Evolutionary conservation across 257 asterid species (phyloP), one percentile per base, ranked within the genome.

Genomic region (Solanum megistacrolobum): DNA sequence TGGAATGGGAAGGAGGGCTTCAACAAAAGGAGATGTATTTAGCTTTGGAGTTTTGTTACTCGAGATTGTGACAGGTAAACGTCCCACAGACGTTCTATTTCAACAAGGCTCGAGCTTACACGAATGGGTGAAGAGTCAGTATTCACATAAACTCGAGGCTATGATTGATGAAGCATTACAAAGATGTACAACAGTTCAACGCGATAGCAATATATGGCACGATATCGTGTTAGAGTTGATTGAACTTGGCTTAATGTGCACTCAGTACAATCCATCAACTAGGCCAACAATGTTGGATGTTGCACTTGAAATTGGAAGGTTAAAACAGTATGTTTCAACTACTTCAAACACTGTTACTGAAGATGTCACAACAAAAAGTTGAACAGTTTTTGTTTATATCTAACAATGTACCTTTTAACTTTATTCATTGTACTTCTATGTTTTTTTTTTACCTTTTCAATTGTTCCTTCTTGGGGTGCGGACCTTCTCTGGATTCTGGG

Each of bases 1-100:
- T 82, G 99, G 96, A 91, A 95, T 94, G 98, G 99, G 98, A 73
- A 95, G 85, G 86, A 89, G 90, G 55, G 98, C 98, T 21, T 96
- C 99, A 55, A 89, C 95, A 25, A 84, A 94, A 86, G 98, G 98
- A 43, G 98, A 96, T 85, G 98, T 95, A 2, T 95, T 92, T 48
- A 95, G 98, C 87, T 93, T 60, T 7, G 98, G 98, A 6, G 96
- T 95, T 31, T 90, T 96, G 31, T 11, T 96, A 58, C 29, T 95
- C 36, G 99, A 96, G 91, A 95, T 94, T 23, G 88, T 93, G 35
- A 91, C 95, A 8, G 95, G 98, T 32, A 96, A 89, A 87, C 94
- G 98, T 20, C 99, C 98, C 0, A 96, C 98, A 0, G 92, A 93
- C 4, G 90, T 92, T 6, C 92, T 94, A 32, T 92, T 93, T 83